Percentiles rank a stretch among this genome's conserved stretches.
Conservation (phyloP, 345 rosid genomes). For the Eucalyptus cloeziana region DNA sequence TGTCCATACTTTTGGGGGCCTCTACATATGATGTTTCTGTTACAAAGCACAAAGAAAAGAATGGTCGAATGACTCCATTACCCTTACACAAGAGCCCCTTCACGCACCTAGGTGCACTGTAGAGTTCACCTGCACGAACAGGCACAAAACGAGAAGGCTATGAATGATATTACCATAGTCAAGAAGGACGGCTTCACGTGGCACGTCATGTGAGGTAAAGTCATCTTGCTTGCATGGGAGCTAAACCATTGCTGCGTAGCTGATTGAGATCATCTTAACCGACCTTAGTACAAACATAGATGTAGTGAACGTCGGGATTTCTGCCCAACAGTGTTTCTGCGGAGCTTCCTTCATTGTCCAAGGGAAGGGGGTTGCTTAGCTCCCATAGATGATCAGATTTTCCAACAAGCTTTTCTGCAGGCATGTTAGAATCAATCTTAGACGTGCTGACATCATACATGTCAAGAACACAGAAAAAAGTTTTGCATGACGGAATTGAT, state of each 20-base stretch:
- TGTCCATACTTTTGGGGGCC: background rate
- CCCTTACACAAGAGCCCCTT: background rate
- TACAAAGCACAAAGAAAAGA: background rate
- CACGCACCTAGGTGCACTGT: background rate
- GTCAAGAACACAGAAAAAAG: background rate
- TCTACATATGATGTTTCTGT: background rate
- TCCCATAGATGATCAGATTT: constrained; percentile 29
- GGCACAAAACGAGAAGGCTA: background rate
- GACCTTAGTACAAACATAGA: constrained; percentile 14
- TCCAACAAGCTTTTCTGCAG: constrained; percentile 9
- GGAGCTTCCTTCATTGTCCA: constrained; percentile 43
- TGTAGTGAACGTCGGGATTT: constrained; percentile 67
- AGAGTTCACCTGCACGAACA: background rate
- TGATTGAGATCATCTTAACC: background rate
- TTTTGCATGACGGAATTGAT: background rate
- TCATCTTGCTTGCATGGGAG: background rate
- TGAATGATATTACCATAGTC: background rate
- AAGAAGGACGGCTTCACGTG: background rate
- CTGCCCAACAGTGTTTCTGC: constrained; percentile 53
- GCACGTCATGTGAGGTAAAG: background rate
- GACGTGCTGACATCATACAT: background rate
- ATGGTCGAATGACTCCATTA: background rate
- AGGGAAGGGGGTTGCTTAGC: constrained; percentile 46
- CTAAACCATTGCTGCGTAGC: background rate
- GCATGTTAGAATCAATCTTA: background rate